These are phyloP conservation scores for Hyphodiscus hymeniophilus DNA, from an alignment of 495 filamentous ascomycete genomes.

Conservation along the genomic window DNA sequence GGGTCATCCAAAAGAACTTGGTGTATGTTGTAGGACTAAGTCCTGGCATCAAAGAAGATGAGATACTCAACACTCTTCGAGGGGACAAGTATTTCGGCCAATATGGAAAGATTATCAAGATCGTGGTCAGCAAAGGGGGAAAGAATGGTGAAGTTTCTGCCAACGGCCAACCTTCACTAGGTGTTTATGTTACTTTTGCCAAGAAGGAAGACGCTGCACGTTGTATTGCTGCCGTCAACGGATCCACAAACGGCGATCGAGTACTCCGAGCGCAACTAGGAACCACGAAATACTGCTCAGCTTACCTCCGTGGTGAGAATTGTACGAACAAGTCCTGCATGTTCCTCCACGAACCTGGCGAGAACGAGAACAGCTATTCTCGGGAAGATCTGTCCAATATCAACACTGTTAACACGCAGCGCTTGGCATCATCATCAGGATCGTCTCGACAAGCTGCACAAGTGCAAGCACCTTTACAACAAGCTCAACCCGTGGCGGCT, in stretches of 20 bases:
- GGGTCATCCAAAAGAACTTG: conserved; percentile 96
- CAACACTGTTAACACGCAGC: conserved; percentile 77
- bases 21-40: conserved; percentile 96
- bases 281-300: conserved; percentile 98
- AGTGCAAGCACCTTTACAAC: conserved; percentile 39
- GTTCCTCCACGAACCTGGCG: conserved; percentile 94
- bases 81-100: conserved; percentile 92
- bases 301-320: conserved; percentile 84
- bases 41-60: conserved; percentile 84
- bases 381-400: conserved; percentile 94
- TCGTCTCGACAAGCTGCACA: conserved; percentile 31
- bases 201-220: conserved; percentile 76
- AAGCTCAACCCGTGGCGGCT: conserved; percentile 36
- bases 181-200: conserved; percentile 95
- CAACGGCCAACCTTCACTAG: conserved; percentile 63
- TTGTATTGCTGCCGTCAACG: conserved; percentile 89
- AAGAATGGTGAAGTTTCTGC: conserved; percentile 51
- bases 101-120: conserved; percentile 97
- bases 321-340: conserved; percentile 95
- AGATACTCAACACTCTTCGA: conserved; percentile 77
- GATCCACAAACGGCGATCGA: conserved; percentile 82
- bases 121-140: conserved; percentile 94
- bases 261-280: conserved; percentile 87
- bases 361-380: conserved; percentile 94
- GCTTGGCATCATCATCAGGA: conserved; percentile 42